Evolutionary conservation across 164 flowering plant genomes (phyloP), one percentile per base, ranked within the genome.

Genomic region (Vitis cinerea): DNA sequence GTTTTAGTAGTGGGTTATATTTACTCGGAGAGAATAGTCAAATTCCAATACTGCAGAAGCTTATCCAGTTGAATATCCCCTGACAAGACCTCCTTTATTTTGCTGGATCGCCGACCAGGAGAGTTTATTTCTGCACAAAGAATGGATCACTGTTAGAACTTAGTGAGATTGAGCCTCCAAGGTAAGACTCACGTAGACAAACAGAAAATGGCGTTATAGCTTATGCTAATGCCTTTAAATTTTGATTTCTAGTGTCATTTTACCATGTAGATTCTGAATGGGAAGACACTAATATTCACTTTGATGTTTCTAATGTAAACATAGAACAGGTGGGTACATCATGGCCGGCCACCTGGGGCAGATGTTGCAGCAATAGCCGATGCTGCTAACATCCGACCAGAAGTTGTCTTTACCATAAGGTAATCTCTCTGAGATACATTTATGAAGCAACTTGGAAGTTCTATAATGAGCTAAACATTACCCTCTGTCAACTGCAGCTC

Each of bases 311-410:
- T 68, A 56, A 58, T 64, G 37, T 67, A 56, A 51, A 75, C 17
- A 19, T 66, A 62, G 59, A 70, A 65, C 84, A 93, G 98, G 75
- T 93, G 97, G 98, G 66, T 73, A 55, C 78, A 85, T 74, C 97
- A 90, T 73, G 88, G 94, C 11, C 81, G 75, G 16, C 98, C 98
- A 27, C 85, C 93, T 1, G 93, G 93, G 52, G 97, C 87, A 70
- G 61, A 88, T 79, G 90, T 88, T 74, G 92, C 93, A 61, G 91
- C 81, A 66, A 84, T 93, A 69, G 91, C 87, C 37, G 92, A 85
- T 81, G 87, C 82, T 59, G 83, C 72, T 17, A 74, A 69, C 17
- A 63, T 87, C 14, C 85, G 80, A 85, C 67, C 84, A 75, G 88
- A 87, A 62, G 84, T 87, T 3, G 78, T 90, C 30, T 90, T 85